phyloP scores from a whole-genome alignment of 768 basidiomycete genomes.

The Pholiota conissans region DNA sequence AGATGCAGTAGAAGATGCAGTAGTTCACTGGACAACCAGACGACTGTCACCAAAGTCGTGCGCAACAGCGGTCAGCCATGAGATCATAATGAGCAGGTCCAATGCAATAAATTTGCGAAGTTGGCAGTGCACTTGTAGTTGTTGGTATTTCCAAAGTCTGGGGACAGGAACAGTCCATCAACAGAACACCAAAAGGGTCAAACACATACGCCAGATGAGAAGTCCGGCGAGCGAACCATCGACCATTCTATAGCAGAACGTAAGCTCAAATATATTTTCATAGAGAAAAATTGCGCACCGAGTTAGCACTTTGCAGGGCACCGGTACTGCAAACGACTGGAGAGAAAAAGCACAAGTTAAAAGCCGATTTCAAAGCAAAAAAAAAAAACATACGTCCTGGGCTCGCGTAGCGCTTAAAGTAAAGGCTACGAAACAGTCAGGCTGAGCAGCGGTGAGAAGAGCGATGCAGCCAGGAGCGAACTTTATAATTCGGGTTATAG shows the following conservation, averaged over 20 bases:
- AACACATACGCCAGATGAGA: neutral
- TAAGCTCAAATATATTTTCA: no score
- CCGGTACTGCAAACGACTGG: neutral
- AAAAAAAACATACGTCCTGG: neutral
- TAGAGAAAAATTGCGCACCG: conserved; percentile 1
- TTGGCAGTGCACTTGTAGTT: no score
- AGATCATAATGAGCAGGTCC: no score
- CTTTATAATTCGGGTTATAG: conserved; percentile 1
- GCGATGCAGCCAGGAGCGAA: conserved; percentile 5
- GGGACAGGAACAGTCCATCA: conserved; percentile 1
- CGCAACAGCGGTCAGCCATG: no score
- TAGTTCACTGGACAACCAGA: no score
- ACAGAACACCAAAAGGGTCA: neutral
- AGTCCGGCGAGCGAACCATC: conserved; percentile 7
- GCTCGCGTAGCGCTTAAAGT: neutral
- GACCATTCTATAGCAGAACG: neutral
- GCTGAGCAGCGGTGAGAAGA: conserved; percentile 6
- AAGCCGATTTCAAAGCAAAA: neutral
- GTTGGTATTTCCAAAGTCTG: conserved; percentile 1
- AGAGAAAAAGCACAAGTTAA: neutral
- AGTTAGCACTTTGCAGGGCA: conserved; percentile 15
- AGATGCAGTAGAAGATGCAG: neutral
- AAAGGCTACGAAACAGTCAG: conserved; percentile 1
- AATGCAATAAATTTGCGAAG: no score
- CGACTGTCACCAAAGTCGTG: no score